Evolutionary conservation across 176 grass and related monocot species (phyloP).

Genomic region (Dactylis glomerata): DNA sequence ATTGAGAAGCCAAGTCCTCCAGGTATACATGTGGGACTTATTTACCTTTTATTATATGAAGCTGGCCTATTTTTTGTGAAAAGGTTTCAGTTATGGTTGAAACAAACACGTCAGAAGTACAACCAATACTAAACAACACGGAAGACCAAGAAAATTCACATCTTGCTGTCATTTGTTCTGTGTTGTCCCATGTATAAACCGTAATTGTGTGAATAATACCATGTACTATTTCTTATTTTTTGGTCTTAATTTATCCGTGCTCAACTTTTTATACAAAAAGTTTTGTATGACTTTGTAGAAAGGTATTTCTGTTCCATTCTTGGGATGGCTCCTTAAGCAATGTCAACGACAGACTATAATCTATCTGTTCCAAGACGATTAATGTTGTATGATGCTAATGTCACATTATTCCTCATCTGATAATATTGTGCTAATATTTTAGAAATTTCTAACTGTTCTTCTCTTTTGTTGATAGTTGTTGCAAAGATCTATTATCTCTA

Average conservation of each 20-base stretch:
- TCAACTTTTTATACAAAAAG: not conserved
- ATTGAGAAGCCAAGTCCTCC: too few species aligned
- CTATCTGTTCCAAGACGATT: too few species aligned
- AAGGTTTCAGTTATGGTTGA: not conserved
- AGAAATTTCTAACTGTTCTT: too few species aligned
- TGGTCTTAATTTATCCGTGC: not conserved
- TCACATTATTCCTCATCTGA: too few species aligned
- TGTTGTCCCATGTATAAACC: not conserved
- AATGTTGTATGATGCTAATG: too few species aligned
- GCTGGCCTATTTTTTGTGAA: not conserved
- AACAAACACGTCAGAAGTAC: not conserved
- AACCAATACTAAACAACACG: not conserved
- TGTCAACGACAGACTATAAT: too few species aligned
- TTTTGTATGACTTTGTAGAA: constrained; percentile 44
- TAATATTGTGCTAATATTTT: too few species aligned
- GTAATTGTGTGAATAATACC: not conserved
- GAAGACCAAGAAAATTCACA: not conserved
- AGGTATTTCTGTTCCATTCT: constrained; percentile 29
- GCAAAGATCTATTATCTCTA: too few species aligned
- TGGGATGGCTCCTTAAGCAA: too few species aligned
- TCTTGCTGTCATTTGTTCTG: not conserved
- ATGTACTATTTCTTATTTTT: not conserved
- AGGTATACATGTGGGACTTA: too few species aligned
- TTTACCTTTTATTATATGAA: not conserved
- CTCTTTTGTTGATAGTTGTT: too few species aligned